Evolutionary conservation across 2,329 filamentous ascomycete genomes (phyloP), one percentile per base, ranked within the genome.

Genomic region (Mariannaea sp.): DNA sequence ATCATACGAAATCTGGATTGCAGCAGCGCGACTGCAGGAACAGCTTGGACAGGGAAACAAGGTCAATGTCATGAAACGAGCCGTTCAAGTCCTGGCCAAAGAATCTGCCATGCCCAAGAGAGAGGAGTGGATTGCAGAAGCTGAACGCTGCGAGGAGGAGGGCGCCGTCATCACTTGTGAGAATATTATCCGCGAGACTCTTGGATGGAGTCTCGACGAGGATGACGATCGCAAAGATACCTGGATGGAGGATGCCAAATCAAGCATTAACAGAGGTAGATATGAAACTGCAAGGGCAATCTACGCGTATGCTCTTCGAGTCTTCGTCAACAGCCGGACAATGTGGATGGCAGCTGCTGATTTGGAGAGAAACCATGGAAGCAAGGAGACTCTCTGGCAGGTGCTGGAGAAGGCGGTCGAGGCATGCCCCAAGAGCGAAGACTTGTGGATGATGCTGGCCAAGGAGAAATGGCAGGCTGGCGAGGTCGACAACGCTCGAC

Each of bases 91-190:
- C 16, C 80, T 99, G 26, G 91, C 87, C 30, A 91, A 92, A 66
- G 92, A 96, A 67, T 92, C 90, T 22, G 93, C 94, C 9, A 99
- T 99, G 95, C 84, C 94, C 32, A 96, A 96, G 73, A 87, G 95
- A 33, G 94, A 99, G 70, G 92, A 97, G 63, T 99, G 94, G 94
- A 95, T 99, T 47, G 81, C 84, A 5, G 92, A 97, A 71, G 95
- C 94, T 0, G 94, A 99, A 71, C 89, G 89, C 59, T 97, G 93
- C 68, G 94, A 99, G 72, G 88, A 90, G 52, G 94, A 97, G 70
- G 92, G 91, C 6, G 92, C 92, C 13, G 79, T 89, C 9, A 77
- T 92, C 35, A 97, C 94, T 1, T 96, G 92, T 68, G 87, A 87
- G 57, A 88, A 90, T 41, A 97, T 99, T 60, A 88, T 99, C 60